phyloP scores from a whole-genome alignment of 192 early-diverging fungal species.

The Mortierella claussenii region DNA sequence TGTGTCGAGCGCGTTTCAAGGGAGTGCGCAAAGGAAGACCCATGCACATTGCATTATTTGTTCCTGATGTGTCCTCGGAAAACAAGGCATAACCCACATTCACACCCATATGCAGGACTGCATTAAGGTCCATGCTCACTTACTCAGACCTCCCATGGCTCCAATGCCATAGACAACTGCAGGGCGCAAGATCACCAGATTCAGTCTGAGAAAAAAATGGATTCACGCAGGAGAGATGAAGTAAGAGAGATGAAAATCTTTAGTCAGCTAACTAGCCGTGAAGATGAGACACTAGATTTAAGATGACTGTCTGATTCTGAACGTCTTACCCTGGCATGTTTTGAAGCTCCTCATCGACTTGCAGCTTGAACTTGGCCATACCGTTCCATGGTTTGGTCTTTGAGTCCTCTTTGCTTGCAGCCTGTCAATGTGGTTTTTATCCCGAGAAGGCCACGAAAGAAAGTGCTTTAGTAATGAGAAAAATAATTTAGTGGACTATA shows the following conservation, averaged over 20 bases:
- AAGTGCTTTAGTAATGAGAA: too few species aligned
- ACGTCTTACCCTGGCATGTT: conserved; percentile 74
- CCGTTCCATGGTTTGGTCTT: conserved; percentile 89
- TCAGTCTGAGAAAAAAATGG: conserved; percentile 73
- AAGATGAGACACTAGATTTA: neutral
- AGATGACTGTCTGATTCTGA: neutral
- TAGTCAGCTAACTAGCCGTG: too few species aligned
- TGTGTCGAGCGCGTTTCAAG: too few species aligned
- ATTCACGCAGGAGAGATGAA: too few species aligned
- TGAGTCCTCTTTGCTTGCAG: conserved; percentile 57
- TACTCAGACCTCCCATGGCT: conserved; percentile 82
- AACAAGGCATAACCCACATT: too few species aligned
- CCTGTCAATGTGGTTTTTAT: conserved; percentile 25
- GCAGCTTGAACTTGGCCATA: conserved; percentile 77
- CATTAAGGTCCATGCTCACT: too few species aligned
- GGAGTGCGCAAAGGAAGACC: too few species aligned
- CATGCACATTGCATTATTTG: neutral
- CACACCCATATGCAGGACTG: too few species aligned
- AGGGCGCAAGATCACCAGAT: conserved; percentile 86
- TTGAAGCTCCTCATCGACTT: conserved; percentile 81
- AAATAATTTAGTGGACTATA: too few species aligned
- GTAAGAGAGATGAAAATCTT: too few species aligned
- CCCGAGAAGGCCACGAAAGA: too few species aligned
- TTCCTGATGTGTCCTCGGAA: too few species aligned
- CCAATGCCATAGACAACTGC: conserved; percentile 89